phyloP scores from a whole-genome alignment of 805 yeast genomes.

The Myxozyma melibiosi region DNA sequence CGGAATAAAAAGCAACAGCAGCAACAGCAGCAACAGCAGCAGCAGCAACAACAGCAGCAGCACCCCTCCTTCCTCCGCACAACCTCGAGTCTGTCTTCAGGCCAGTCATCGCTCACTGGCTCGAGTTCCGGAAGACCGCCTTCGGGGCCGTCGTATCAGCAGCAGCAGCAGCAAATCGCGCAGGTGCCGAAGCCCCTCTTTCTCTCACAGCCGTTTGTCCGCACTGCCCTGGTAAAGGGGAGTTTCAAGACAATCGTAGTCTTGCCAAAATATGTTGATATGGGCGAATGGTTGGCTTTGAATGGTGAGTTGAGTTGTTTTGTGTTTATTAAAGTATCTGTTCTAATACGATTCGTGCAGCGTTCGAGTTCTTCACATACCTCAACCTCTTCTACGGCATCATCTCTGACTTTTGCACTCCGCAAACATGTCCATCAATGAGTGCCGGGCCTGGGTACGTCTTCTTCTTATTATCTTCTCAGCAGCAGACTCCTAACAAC shows the following conservation, averaged over 20 bases:
- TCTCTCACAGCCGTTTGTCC: conserved; percentile 87
- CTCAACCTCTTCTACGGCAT: conserved; percentile 86
- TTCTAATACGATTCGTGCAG: conserved; percentile 34
- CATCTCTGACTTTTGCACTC: conserved; percentile 87
- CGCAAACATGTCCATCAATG: conserved; percentile 90
- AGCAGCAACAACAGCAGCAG: conserved; percentile 16
- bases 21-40: conserved; percentile 35
- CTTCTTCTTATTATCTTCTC: not conserved
- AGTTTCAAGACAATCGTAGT: conserved; percentile 95
- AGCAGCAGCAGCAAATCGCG: conserved; percentile 34
- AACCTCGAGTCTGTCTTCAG: conserved; percentile 14
- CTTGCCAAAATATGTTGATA: conserved; percentile 90
- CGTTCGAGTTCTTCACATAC: conserved; percentile 85
- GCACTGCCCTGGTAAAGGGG: conserved; percentile 94
- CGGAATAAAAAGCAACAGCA: conserved; percentile 49
- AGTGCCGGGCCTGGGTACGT: conserved; percentile 81
- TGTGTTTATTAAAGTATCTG: not conserved
- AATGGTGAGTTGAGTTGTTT: conserved; percentile 46
- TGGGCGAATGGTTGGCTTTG: conserved; percentile 93
- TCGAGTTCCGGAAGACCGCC: not conserved
- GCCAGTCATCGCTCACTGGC: conserved; percentile 1
- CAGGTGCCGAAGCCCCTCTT: conserved; percentile 57
- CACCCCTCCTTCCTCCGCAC: conserved; percentile 24
- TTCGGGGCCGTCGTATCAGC: conserved; percentile 29
- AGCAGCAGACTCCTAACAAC: not conserved